A percentile compares a stretch with the other conserved stretches of the same genome.
Conservation (phyloP, 2,329 filamentous ascomycete genomes). For the Calonectria multiphialidica region DNA sequence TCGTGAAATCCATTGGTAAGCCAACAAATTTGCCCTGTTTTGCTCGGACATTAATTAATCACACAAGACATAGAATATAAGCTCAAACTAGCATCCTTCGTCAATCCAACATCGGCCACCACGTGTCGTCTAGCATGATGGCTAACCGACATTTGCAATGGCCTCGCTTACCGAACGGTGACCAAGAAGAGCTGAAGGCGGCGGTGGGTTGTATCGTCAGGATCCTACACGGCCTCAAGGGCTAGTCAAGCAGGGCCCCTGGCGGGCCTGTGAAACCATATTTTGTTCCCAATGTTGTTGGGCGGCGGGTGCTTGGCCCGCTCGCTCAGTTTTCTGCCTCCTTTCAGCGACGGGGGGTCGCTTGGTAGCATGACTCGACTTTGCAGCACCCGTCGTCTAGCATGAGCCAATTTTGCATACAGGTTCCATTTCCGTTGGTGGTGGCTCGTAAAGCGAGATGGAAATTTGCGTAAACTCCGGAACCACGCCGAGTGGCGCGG, state of each 20-base stretch:
- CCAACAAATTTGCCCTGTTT: neutral
- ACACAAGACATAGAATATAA: neutral
- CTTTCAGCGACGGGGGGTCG: neutral
- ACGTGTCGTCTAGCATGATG: neutral
- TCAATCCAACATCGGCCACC: neutral
- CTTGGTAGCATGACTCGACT: neutral
- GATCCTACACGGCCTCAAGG: neutral
- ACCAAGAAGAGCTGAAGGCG: neutral
- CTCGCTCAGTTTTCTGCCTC: neutral
- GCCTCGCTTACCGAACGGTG: neutral
- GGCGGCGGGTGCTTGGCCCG: neutral
- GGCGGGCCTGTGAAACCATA: neutral
- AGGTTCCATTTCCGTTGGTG: no score
- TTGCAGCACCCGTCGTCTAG: neutral
- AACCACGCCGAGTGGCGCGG: neutral
- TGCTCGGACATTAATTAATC: no score
- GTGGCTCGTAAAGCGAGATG: neutral
- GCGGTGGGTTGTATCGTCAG: neutral
- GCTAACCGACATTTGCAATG: constrained; percentile 8
- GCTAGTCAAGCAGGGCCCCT: neutral
- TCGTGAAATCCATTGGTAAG: neutral
- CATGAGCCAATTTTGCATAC: neutral
- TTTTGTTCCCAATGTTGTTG: neutral
- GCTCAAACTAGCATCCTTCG: neutral
- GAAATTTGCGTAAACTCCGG: neutral